These are phyloP conservation scores for Boletus coccyginus DNA, from an alignment of 768 basidiomycete species.

Conservation along the genomic window DNA sequence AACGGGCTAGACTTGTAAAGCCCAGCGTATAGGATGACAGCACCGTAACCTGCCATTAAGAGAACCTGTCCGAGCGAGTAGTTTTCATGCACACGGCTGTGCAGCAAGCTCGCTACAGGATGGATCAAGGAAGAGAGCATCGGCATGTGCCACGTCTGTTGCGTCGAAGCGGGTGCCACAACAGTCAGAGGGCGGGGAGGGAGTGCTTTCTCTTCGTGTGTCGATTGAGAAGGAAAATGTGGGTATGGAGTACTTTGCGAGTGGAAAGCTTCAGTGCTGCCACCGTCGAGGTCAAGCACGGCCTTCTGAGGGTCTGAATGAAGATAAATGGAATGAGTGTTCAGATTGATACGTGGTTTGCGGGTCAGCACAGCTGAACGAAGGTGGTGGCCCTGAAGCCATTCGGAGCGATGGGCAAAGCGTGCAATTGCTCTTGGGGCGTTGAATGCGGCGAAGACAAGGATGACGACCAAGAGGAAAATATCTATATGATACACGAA, in stretches of 20 bases:
- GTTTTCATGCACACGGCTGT: constrained; percentile 43
- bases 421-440: constrained; percentile 52
- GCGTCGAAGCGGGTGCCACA: background rate
- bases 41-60: constrained; percentile 46
- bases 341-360: constrained; percentile 9
- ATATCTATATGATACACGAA: constrained; percentile 43
- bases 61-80: constrained; percentile 52
- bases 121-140: constrained; percentile 41
- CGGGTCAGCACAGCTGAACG: constrained; percentile 14
- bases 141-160: constrained; percentile 32
- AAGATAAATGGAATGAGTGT: constrained; percentile 12
- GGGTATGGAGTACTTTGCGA: background rate
- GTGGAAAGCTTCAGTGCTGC: constrained; percentile 11
- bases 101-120: constrained; percentile 40
- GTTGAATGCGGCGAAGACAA: constrained; percentile 38
- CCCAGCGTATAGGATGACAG: constrained; percentile 43
- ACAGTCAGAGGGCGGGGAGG: constrained; percentile 12
- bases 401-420: constrained; percentile 47
- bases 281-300: constrained; percentile 18
- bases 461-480: constrained; percentile 42
- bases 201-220: constrained; percentile 12
- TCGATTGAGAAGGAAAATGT: background rate
- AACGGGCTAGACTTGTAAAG: constrained; percentile 53
- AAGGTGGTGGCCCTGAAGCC: constrained; percentile 51
- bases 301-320: constrained; percentile 12